Evolutionary conservation across 2,329 filamentous ascomycete species (phyloP), one percentile per base, ranked within the genome.

Genomic region (Ophiostoma piceae): DNA sequence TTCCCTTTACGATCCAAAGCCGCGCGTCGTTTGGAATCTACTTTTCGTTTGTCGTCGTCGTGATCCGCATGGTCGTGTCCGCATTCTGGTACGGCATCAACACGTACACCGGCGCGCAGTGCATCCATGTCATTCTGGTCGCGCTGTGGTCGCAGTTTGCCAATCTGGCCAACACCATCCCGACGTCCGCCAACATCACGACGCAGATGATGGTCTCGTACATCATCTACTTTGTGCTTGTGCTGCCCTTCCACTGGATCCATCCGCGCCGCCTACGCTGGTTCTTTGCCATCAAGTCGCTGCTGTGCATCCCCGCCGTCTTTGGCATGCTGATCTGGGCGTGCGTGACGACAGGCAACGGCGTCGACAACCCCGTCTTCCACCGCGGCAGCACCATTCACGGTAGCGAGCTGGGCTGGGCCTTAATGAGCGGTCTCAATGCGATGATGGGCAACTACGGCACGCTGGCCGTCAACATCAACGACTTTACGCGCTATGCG

Each of bases 291-390:
- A 90, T 92, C 76, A 97, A 97, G 81, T 88, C 94, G 0, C 91
- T 88, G 76, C 87, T 96, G 71, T 93, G 95, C 0, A 94, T 94
- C 0, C 84, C 85, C 51, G 92, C 92, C n/a, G 93, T 91, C 67
- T 83, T 97, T 67, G 88, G 91, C 16, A 95, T 95, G 78, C 91
- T 97, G 78, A 90, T 92, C 76, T 97, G 94, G 94, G 87, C 92
- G 1, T 84, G 96, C 35, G 88, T 92, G 47, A 87, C 90, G 35
- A 94, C 94, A 3, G 29, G 60, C 3, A 64, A 35, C 32, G 87
- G 92, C 62, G 94, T 93, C 0, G 85, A 94, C 71, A 94, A 94
- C 1, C 92, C 92, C 0, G 92, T 97, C 74, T 84, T 97, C 32
- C 83, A 88, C 70, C 90, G 94, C n/a, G 57, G 64, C 39, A 37